Evolutionary conservation across 352 stramenopile species (phyloP), one percentile per base, ranked within the genome.

Genomic region (Globisporangium yorkense): DNA sequence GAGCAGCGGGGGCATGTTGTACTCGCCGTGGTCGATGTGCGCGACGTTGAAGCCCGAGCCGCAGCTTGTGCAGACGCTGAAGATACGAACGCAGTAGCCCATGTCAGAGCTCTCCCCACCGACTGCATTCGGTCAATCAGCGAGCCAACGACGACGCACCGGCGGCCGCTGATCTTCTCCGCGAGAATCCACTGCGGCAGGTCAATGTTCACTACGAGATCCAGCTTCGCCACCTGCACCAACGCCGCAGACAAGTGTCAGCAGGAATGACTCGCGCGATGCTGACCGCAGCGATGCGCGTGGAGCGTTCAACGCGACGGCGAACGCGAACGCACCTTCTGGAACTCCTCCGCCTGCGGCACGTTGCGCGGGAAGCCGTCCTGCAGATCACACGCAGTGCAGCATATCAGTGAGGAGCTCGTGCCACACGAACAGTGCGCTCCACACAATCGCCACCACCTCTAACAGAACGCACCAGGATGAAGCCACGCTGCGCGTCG

Each of bases 311-410:
- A 1, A 27, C 24, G 24, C 24, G 24, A 27, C 24, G 24, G 24
- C 24, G 24, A 27, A 27, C 24, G 24, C 5, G 10, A 13, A 41
- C 46, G 10, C 51, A 73, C 62, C 57, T 88, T 70, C 55, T 92
- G 76, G 62, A 97, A 94, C 35, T 76, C 78, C 43, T 94, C 68
- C 8, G 89, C 89, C 71, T 97, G 89, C 7, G 75, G 71, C n/a
- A 96, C 80, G 31, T 92, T 97, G 47, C 88, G 83, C 44, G 88
- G 88, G 63, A 96, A 97, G 8, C 88, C 88, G 46, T 97, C 88
- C 65, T 88, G 40, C 41, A 21, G 44, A 47, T 47, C 43, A 6
- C 6, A 1, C 33, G 9, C 1, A 39, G 2, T 45, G 15, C 33
- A 37, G 12, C 16, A 29, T 13, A 40, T 27, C 20, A 56, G 50